Percentiles rank a stretch among this genome's conserved stretches.
phyloP scores from a whole-genome alignment of 495 filamentous ascomycete species.

The Talaromyces adpressus region DNA sequence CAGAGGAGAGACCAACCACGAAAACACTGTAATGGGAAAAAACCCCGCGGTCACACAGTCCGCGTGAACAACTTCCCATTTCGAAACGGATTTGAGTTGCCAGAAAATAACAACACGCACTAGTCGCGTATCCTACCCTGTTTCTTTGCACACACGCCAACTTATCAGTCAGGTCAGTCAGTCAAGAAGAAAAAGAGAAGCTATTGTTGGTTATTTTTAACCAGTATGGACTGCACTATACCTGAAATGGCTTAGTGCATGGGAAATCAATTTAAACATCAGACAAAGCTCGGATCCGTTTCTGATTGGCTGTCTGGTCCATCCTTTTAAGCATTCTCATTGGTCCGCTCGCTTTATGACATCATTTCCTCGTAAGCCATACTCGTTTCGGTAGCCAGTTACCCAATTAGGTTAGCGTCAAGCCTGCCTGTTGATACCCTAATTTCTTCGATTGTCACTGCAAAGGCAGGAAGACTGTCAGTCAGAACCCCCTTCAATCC shows the following conservation, averaged over 20 bases:
- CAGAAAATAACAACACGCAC: background rate
- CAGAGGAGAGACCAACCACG: background rate
- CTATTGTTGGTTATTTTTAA: slow-evolving; percentile 4
- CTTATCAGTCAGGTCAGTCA: background rate
- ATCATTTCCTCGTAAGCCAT: background rate
- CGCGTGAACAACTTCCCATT: background rate
- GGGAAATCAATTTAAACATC: background rate
- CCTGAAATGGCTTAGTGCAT: background rate
- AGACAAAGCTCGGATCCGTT: background rate
- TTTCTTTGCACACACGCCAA: background rate
- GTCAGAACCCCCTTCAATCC: background rate
- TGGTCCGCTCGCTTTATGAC: slow-evolving; percentile 2
- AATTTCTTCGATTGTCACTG: background rate
- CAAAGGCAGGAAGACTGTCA: background rate
- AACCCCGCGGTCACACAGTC: background rate
- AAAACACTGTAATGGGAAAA: background rate
- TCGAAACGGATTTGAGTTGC: background rate
- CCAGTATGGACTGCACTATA: background rate
- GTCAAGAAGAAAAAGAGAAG: background rate
- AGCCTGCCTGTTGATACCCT: slow-evolving; percentile 1
- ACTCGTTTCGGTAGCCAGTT: background rate
- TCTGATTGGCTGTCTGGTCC: background rate
- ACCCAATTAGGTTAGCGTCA: background rate
- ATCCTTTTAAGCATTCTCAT: background rate
- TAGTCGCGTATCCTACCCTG: background rate